Evolutionary conservation across 495 filamentous ascomycete genomes (phyloP), one percentile per base, ranked within the genome.

Genomic region (Xylaria intraflava): DNA sequence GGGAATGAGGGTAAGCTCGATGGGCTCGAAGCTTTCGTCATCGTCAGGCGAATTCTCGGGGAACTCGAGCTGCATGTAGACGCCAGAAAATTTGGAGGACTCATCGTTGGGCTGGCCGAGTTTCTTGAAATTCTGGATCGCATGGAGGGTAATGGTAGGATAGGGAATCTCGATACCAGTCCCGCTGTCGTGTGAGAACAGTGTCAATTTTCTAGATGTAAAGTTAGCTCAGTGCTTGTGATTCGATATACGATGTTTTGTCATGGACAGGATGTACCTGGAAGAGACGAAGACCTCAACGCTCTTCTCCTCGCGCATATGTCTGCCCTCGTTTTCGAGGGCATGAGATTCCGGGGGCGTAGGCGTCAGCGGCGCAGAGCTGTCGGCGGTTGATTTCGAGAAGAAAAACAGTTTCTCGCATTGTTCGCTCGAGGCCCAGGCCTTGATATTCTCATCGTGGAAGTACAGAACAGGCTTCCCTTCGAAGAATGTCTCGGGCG

Each of bases 81-180:
- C 79, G 33, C 65, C 59, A 24, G 69, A 53, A 17, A 61, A 62
- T 6, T 55, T 59, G 29, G 26, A 51, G 9, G 58, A 51, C 17
- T 40, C 55, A 9, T 59, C 53, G 3, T 68, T 42, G 11, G 59
- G 43, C 14, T 69, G 52, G 43, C 67, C 61, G 3, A 68, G 46
- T 16, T 64, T 61, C 42, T 69, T 72, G 55, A 79, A 68, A 49
- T 79, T 79, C 67, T 90, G 86, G 67, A 90, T 81, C 8, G 91
- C 93, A 69, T 98, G 93, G 9, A 97, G 82, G 26, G 85, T 87
- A 64, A 98, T 89, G 29, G 83, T 71, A 3, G 87, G 89, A 74
- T 96, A 98, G 12, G 90, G 87, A 53, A 98, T 90, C 35, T 83
- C 78, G 46, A 95, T 62, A 46, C 90, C 91, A 2, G 68, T 70